Evolutionary conservation across 331 rosid genomes (phyloP), one percentile per base, ranked within the genome.

Genomic region (Pyrus hybrid): DNA sequence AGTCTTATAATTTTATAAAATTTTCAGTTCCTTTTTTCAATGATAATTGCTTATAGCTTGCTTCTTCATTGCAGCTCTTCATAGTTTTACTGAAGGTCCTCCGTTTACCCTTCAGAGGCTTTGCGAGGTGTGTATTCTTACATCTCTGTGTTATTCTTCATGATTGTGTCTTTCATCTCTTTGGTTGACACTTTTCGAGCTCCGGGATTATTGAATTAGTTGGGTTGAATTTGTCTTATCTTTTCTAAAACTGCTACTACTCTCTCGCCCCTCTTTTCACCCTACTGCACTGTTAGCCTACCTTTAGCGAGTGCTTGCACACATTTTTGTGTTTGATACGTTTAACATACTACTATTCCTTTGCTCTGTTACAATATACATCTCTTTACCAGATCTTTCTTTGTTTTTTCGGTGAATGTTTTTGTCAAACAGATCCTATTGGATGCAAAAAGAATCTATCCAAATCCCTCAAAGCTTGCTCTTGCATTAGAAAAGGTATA

Each of bases 91-190:
- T 11, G 91, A 90, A 73, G 98, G 98, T 71, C 98, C 98, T 57
- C 98, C 97, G 28, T 93, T 93, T 82, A 93, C 98, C 5, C 86
- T 93, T 87, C 98, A 93, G 75, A 88, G 98, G 88, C 83, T 93
- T 66, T 88, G 96, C 71, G 97, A 93, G 93, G 98, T 93, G 82
- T 79, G 56, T 3, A 13, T 80, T 58, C 29, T 25, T 53, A 47
- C 71, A 30, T 78, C 43, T 29, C 18, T 35, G 65, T 45, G 29
- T 33, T 33, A 56, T 30, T 20, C 23, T 62, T 72, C 65, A 33
- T 51, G 43, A 72, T 64, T 6, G 49, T 30, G 26, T 21, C 30
- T 28, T 67, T 17, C 54, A 6, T 66, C 16, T 47, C 33, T 41
- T 66, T 72, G 66, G 33, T 11, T 13, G 72, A 33, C 54, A 3